phyloP scores from a whole-genome alignment of 805 yeast genomes.

The Tetrapisispora fleetii region DNA sequence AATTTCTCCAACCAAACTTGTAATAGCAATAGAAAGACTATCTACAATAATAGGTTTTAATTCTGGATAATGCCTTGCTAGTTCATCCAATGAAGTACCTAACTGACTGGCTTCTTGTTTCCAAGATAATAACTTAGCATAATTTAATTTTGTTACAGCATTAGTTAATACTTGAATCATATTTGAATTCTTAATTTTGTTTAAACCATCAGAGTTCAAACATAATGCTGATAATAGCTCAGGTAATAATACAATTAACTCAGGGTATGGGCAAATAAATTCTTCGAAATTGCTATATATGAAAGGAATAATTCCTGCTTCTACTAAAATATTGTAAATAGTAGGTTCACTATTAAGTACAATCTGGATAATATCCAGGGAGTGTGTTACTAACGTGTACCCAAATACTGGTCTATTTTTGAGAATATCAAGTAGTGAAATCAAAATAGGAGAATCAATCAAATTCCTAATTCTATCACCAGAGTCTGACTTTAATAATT shows the following conservation, averaged over 20 bases:
- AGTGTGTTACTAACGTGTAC: slow-evolving; percentile 46
- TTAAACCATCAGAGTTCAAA: slow-evolving; percentile 62
- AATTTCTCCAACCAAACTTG: slow-evolving; percentile 35
- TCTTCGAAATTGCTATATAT: slow-evolving; percentile 48
- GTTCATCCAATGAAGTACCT: slow-evolving; percentile 67
- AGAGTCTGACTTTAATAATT: slow-evolving; percentile 58
- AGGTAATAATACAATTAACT: slow-evolving; percentile 51
- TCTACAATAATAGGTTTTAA: slow-evolving; percentile 49
- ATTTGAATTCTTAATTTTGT: slow-evolving; percentile 37
- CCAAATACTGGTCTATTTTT: slow-evolving; percentile 55
- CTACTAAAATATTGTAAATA: slow-evolving; percentile 68
- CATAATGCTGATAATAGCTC: slow-evolving; percentile 78
- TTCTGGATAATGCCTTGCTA: slow-evolving; percentile 74
- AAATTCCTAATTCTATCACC: slow-evolving; percentile 80
- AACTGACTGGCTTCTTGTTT: slow-evolving; percentile 45
- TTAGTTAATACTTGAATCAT: slow-evolving; percentile 38
- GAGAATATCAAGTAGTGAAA: slow-evolving; percentile 49
- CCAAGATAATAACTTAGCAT: slow-evolving; percentile 44
- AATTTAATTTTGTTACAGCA: slow-evolving; percentile 39
- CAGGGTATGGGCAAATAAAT: slow-evolving; percentile 49
- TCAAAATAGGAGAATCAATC: slow-evolving; percentile 73
- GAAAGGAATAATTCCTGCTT: slow-evolving; percentile 61
- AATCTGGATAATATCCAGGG: slow-evolving; percentile 53
- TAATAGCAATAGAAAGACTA: slow-evolving; percentile 38
- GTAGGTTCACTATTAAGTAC: slow-evolving; percentile 89